These are phyloP conservation scores for Acer negundo DNA, from an alignment of 345 rosid species.

Conservation along the genomic window DNA sequence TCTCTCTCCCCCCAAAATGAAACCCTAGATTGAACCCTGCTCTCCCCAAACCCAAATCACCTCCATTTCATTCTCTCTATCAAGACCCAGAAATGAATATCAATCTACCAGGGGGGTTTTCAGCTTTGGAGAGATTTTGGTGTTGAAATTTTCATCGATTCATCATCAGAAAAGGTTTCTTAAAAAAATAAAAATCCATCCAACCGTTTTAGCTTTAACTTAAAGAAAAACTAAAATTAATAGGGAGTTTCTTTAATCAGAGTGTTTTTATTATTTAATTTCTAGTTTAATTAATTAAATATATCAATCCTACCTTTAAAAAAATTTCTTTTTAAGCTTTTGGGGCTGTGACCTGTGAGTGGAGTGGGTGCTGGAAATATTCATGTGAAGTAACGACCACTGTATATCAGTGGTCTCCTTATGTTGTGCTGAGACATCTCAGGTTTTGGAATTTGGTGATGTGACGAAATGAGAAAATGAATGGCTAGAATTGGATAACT, in stretches of 20 bases:
- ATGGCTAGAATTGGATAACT: not conserved
- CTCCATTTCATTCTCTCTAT: slow-evolving; percentile 14
- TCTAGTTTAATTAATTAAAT: not conserved
- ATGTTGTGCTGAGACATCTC: not conserved
- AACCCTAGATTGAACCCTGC: slow-evolving; percentile 29
- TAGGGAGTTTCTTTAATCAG: not conserved
- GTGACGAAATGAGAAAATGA: not conserved
- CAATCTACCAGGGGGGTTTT: not conserved
- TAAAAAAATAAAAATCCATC: not conserved
- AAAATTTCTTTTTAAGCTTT: not conserved
- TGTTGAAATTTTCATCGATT: not conserved
- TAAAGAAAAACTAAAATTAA: slow-evolving; percentile 2
- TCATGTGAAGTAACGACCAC: not conserved
- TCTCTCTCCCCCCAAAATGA: slow-evolving; percentile 2
- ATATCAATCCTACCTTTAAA: no score
- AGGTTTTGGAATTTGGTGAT: not conserved
- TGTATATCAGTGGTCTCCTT: not conserved
- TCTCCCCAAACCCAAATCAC: slow-evolving; percentile 8
- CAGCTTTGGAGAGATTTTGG: not conserved
- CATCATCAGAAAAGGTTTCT: no score
- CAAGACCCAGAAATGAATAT: not conserved
- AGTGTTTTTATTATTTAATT: not conserved
- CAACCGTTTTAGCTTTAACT: not conserved
- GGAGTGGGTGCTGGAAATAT: not conserved
- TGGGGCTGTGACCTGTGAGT: not conserved